Evolutionary conservation across 225 moss, liverwort and hornwort species (phyloP), one percentile per base, ranked within the genome.

Genomic region (Polytrichum commune): DNA sequence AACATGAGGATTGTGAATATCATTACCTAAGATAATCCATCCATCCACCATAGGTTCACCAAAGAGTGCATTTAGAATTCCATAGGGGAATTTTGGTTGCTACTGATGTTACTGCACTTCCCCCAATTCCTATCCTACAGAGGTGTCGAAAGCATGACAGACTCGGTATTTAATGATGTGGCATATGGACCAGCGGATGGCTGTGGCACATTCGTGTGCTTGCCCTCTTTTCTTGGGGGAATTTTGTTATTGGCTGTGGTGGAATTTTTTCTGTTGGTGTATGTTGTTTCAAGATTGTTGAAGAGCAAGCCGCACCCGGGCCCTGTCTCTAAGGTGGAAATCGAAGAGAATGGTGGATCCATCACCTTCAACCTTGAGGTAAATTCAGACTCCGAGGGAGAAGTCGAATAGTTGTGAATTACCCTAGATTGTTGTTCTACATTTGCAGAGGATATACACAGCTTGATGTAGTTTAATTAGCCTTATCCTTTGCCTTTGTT

Each of bases 151-250:
- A 53, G 60, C 19, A 82, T 82, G 77, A 72, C 30, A 23, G 64
- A 71, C 5, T 25, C 19, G 26, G 66, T 1, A 22, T 5, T 33
- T 35, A 35, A 32, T 27, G 27, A 33, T 61, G 57, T 72, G 16
- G 27, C 68, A 25, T 54, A 68, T 53, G 54, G 68, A 18, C 10
- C 23, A 68, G 53, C 54, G 5, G 54, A 57, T 75, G 61, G 77
- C 74, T 82, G 73, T 29, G 74, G 86, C 63, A 54, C 69, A 63
- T 76, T 88, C 65, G 55, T 77, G 66, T 74, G 80, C 76, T 61
- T 82, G 76, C 64, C 69, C 28, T 81, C 62, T 58, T 86, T 89
- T 70, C 62, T 86, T 23, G 77, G 80, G 65, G 89, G 89, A 76
- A 23, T 73, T n/a, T 23, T 73, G 29, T 55, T 64, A 54, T 23